Evolutionary conservation across 2,329 filamentous ascomycete genomes (phyloP).

Genomic region (Escovopsis weberi): DNA sequence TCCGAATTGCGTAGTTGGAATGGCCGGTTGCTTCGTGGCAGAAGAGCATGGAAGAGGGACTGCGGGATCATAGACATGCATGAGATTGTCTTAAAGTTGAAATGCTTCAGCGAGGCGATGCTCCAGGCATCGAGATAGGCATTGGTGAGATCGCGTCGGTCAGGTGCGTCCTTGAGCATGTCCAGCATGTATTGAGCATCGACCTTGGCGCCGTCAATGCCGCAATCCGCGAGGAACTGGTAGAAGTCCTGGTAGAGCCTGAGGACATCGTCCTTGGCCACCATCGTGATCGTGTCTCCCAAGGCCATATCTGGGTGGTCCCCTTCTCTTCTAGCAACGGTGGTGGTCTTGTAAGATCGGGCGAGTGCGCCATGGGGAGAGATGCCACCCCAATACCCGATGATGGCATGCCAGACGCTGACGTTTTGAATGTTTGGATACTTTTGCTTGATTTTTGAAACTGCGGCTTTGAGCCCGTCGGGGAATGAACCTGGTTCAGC

Average conservation of each 20-base stretch:
- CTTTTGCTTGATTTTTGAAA: conserved; percentile 51
- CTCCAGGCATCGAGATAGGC: conserved; percentile 81
- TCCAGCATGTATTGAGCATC: conserved; percentile 89
- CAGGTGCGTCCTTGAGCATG: conserved; percentile 50
- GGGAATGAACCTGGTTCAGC: conserved; percentile 71
- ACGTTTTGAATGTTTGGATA: conserved; percentile 67
- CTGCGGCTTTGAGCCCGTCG: conserved; percentile 56
- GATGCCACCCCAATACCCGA: conserved; percentile 87
- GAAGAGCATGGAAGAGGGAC: conserved; percentile 70
- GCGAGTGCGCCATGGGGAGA: conserved; percentile 61
- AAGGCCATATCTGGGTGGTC: conserved; percentile 32
- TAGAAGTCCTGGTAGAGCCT: conserved; percentile 90
- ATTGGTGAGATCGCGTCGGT: conserved; percentile 56
- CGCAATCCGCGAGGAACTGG: conserved; percentile 55
- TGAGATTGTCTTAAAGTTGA: conserved; percentile 64
- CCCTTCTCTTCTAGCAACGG: conserved; percentile 35
- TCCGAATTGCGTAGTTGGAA: conserved; percentile 74
- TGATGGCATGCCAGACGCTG: conserved; percentile 85
- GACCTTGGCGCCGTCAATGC: conserved; percentile 80
- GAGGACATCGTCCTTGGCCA: conserved; percentile 59
- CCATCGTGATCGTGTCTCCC: conserved; percentile 54
- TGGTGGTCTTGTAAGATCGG: conserved; percentile 61
- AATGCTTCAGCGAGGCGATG: conserved; percentile 61
- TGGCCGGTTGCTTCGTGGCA: conserved; percentile 59
- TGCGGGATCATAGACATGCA: conserved; percentile 92